Base-by-base conservation (phyloP, 2,329 filamentous ascomycete species). In the Aspergillus texensis region DNA sequence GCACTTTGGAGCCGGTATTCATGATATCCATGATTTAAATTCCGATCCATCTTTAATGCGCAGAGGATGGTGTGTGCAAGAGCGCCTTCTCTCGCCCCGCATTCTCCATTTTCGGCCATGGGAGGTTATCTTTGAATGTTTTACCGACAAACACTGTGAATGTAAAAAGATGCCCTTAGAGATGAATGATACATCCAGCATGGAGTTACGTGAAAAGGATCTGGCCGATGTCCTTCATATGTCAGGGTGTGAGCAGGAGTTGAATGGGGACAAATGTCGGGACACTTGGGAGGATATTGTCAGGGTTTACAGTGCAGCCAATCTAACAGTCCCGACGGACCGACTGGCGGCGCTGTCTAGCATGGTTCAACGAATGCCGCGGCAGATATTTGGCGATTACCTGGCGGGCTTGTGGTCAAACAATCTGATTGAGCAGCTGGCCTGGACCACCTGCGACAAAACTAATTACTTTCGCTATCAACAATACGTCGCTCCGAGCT, bases 281-380 rank as follows among this genome's bases (percentile, higher is more conserved):
- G 1, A 2, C 2, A 2, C 4, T 6, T 41, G 39, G 39, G 0
- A 8, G 0, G 5, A 1, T 6, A 3, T 41, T 5, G 39, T 41
- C 4, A 0, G 1, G 4, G 0, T 41, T n/a, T 41, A 41, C 8
- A 19, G 5, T n/a, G 12, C 4, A 41, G 39, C 39, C 39, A 8
- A 41, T n/a, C 2, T 41, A 0, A 41, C 39, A 2, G 39, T 41
- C 14, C 14, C 14, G 5, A 41, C 39, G 5, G 39, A 41, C 4
- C 14, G 39, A n/a, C 39, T 41, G 6, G 14, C 39, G 2, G 39
- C 39, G 19, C 6, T 41, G 39, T 41, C 39, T 8, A n/a, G 39
- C 12, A 14, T 41, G 5, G 39, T 3, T 9, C 39, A 41, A n/a
- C 39, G 39, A 41, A 41, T 16, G 14, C 39, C 39, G 6, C 14